phyloP scores from a whole-genome alignment of 345 rosid genomes.

The Arabidopsis arenosa region DNA sequence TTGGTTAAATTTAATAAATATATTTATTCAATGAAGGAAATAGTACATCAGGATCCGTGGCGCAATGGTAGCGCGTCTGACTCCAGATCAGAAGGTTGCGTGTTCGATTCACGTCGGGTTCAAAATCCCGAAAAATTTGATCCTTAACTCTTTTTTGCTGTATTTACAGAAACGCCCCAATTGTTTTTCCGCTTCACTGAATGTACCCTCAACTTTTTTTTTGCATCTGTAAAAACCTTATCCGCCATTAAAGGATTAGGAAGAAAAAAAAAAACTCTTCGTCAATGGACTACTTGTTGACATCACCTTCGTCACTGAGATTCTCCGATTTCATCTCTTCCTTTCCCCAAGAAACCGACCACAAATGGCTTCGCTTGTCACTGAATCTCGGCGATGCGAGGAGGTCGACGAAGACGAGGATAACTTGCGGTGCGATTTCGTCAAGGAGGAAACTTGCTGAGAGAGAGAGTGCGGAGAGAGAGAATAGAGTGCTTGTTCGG shows the following conservation, averaged over 20 bases:
- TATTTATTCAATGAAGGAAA: rapidly evolving
- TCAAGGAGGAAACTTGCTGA: constrained; percentile 55
- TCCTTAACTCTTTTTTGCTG: constrained; percentile 1
- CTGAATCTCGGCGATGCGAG: constrained; percentile 1
- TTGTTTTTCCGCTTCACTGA: neutral
- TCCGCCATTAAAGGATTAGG: constrained; percentile 6
- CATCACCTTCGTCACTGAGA: constrained; percentile 41
- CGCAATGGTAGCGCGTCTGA: constrained; percentile 99
- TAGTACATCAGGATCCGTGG: constrained; percentile 64
- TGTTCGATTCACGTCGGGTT: constrained; percentile 96
- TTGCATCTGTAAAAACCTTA: neutral
- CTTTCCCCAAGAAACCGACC: neutral
- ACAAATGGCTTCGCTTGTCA: constrained; percentile 30
- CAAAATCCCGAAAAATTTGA: neutral
- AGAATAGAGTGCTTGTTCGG: constrained; percentile 67
- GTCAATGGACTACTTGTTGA: constrained; percentile 28
- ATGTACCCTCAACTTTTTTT: neutral
- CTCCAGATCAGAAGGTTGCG: constrained; percentile 99
- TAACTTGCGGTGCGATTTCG: constrained; percentile 55
- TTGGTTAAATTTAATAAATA: neutral
- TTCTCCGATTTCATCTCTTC: constrained; percentile 35
- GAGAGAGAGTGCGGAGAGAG: constrained; percentile 49
- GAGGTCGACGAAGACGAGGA: constrained; percentile 23
- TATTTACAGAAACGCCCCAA: constrained; percentile 13
- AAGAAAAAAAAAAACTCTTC: neutral